Conservation (phyloP, 345 rosid genomes). For the Eucalyptus sp. region DNA sequence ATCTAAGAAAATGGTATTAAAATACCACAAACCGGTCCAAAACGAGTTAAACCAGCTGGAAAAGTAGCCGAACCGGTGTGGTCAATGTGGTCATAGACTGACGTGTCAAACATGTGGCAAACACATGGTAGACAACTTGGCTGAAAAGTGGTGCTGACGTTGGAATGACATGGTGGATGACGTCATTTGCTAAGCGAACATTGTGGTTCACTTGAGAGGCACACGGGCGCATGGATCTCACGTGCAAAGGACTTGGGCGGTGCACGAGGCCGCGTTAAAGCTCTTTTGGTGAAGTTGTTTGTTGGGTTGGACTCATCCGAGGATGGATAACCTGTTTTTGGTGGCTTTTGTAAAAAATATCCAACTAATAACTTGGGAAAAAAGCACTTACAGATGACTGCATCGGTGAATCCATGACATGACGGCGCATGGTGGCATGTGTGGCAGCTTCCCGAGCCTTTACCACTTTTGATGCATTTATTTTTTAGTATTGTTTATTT, state of each 20-base stretch:
- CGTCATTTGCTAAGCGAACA: rapidly evolving
- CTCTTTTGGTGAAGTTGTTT: too few species aligned
- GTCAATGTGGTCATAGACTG: too few species aligned
- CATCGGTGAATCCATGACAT: rapidly evolving
- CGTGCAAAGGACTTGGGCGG: too few species aligned
- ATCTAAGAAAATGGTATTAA: rapidly evolving
- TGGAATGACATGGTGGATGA: rapidly evolving
- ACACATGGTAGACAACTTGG: too few species aligned
- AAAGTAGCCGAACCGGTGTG: rapidly evolving
- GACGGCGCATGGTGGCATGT: rapidly evolving
- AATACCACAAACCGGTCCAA: too few species aligned
- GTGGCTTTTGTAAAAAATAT: too few species aligned
- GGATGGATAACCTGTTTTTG: rapidly evolving
- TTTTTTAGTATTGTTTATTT: too few species aligned
- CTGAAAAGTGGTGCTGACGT: rapidly evolving
- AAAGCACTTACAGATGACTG: background rate
- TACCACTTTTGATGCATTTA: too few species aligned
- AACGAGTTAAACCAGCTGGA: rapidly evolving
- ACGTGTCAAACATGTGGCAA: rapidly evolving
- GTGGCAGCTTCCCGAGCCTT: rapidly evolving
- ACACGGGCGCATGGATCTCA: too few species aligned
- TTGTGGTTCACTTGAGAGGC: rapidly evolving
- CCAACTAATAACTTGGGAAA: background rate
- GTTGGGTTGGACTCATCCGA: background rate
- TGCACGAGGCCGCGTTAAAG: rapidly evolving